These are phyloP conservation scores for Colletotrichum truncatum DNA, from an alignment of 2,329 filamentous ascomycete genomes.

Conservation along the genomic window DNA sequence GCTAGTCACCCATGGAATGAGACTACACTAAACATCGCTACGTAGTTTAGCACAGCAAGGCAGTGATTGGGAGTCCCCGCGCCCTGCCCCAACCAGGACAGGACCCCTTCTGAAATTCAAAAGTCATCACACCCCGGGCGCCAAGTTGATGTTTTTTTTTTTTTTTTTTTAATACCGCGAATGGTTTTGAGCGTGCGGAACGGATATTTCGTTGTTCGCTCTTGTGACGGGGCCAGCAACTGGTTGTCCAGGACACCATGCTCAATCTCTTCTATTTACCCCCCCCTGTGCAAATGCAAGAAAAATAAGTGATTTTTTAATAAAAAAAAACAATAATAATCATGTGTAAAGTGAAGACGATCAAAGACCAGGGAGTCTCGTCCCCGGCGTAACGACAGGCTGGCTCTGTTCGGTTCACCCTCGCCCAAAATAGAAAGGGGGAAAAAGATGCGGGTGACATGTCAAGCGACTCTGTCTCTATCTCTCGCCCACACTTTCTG, in stretches of 20 bases:
- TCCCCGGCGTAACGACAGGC: not conserved
- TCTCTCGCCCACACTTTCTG: too few species aligned
- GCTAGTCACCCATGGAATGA: too few species aligned
- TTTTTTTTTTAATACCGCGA: too few species aligned
- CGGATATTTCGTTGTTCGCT: not conserved
- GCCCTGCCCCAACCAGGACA: not conserved
- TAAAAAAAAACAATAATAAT: not conserved
- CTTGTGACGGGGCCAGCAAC: not conserved
- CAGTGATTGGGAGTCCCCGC: not conserved
- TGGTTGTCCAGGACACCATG: constrained; percentile 4
- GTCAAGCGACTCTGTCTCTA: not conserved
- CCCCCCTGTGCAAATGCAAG: not conserved
- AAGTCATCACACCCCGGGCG: not conserved
- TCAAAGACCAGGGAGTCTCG: not conserved
- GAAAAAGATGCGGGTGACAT: constrained; percentile 7
- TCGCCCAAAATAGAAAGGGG: constrained; percentile 7
- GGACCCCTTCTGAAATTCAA: not conserved
- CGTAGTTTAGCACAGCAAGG: not conserved
- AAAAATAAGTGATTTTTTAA: not conserved
- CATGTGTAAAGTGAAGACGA: not conserved
- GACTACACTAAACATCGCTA: not conserved
- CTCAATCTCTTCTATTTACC: not conserved
- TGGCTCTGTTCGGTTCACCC: not conserved
- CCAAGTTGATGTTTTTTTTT: constrained; percentile 6
- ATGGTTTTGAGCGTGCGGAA: not conserved